phyloP scores from a whole-genome alignment of 2,329 filamentous ascomycete genomes.

The Aspergillus spinulosporus region DNA sequence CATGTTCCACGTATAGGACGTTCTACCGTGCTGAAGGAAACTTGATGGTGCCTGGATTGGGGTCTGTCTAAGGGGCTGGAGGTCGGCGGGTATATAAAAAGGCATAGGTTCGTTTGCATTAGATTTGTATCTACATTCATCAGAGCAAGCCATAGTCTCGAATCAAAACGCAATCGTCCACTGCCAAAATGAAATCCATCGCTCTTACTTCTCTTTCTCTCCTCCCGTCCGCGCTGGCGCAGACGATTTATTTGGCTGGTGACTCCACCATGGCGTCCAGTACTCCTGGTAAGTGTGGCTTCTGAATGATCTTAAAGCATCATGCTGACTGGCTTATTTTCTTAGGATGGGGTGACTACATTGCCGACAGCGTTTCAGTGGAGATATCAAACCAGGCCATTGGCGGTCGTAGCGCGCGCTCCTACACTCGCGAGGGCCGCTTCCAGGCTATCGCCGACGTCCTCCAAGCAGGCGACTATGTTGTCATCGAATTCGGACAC shows the following conservation, averaged over 20 bases:
- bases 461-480: conserved; percentile 61
- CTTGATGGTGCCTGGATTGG: not conserved
- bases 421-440: conserved; percentile 65
- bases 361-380: conserved; percentile 53
- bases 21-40: not conserved
- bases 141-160: not conserved
- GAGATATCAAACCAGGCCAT: conserved; percentile 65
- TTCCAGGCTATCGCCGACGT: conserved; percentile 59
- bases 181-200: conserved; percentile 25
- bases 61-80: not conserved
- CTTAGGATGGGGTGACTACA: conserved; percentile 63
- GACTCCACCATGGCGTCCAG: conserved; percentile 39
- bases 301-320: not conserved
- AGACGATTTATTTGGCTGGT: conserved; percentile 35
- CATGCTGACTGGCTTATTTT: no score
- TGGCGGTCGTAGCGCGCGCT: conserved; percentile 65
- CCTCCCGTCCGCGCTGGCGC: conserved; percentile 25
- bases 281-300: conserved; percentile 20
- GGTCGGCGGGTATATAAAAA: not conserved
- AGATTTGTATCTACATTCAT: not conserved
- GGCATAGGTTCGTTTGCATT: not conserved
- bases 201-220: conserved; percentile 23
- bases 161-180: not conserved
- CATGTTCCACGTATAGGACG: conserved; percentile 12
- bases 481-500: conserved; percentile 71